Percentiles rank a stretch among this genome's conserved stretches.
These are phyloP conservation scores for Verbena officinalis DNA, from an alignment of 257 asterid species.

Conservation along the genomic window DNA sequence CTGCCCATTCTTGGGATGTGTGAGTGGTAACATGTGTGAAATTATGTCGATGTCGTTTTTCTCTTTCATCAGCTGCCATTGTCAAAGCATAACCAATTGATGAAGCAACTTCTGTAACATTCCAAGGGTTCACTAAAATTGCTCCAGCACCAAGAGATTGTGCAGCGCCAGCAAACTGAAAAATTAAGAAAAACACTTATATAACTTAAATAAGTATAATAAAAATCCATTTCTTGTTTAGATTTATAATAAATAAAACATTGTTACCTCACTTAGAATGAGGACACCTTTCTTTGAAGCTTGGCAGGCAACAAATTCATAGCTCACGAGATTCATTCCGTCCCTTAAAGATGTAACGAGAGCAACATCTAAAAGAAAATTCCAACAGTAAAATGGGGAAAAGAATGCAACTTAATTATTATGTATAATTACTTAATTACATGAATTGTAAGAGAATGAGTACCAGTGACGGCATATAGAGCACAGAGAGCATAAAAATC, in stretches of 20 bases:
- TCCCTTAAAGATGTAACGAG: constrained; percentile 91
- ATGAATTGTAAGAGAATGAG: constrained; percentile 27
- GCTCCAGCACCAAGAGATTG: constrained; percentile 98
- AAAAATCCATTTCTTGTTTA: neutral
- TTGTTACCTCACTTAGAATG: constrained; percentile 85
- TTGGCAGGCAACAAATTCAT: constrained; percentile 96
- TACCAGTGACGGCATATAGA: constrained; percentile 93
- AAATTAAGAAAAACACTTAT: neutral
- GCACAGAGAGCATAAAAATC: constrained; percentile 80
- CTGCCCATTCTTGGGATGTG: constrained; percentile 97
- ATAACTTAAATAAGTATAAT: neutral
- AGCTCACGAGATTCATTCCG: constrained; percentile 98
- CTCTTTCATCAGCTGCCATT: constrained; percentile 81
- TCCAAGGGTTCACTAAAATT: constrained; percentile 89
- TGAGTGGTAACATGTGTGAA: constrained; percentile 84
- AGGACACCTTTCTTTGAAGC: constrained; percentile 89
- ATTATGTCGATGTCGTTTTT: constrained; percentile 83
- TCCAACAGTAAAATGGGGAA: constrained; percentile 12
- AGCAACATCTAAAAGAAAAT: constrained; percentile 63
- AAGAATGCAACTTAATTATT: neutral
- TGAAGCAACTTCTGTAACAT: constrained; percentile 83
- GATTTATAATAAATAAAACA: constrained; percentile 7
- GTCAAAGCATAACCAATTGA: constrained; percentile 78
- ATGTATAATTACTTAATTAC: constrained; percentile 8
- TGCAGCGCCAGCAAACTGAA: constrained; percentile 95